Evolutionary conservation across 2,329 filamentous ascomycete species (phyloP), one percentile per base, ranked within the genome.

Genomic region (Epichloe typhina): DNA sequence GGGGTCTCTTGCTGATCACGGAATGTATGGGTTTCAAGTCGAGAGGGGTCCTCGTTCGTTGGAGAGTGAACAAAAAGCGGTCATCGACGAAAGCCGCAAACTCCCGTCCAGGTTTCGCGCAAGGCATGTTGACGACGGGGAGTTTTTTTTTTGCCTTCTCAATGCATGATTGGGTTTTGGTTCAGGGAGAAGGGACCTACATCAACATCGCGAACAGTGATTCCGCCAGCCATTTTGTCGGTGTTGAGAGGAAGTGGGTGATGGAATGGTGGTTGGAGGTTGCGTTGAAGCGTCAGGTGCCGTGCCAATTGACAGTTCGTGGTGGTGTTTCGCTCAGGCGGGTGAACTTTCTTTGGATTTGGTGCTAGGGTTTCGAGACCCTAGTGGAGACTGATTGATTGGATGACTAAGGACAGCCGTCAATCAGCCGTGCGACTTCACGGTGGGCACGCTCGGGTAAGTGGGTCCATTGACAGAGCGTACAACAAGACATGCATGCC

Each of bases 151-250:
- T 21, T 4, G 23, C 19, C 31, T 15, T 44, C 50, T 45, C 35
- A 26, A n/a, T 26, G 19, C 40, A 41, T 46, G 2, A 26, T 39
- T 42, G 42, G 19, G 17, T 31, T 31, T 48, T 35, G 35, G 50
- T 57, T 64, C 58, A 64, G 57, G 64, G 59, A 63, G 56, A 53
- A 81, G 63, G 56, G 53, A 81, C 81, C 74, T 82, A 86, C 83
- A 80, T 87, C 84, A 71, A 90, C 86, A 76, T 90, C 86, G 75
- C 86, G 85, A 74, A 91, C 86, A 65, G 76, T 80, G 71, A 88
- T 79, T 73, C 85, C 86, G 73, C 84, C 80, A 69, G 76, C 74
- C 86, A 90, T 90, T 71, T 77, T 88, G 75, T 75, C 77, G 77
- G 77, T 80, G 61, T 64, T 69, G 61, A 58, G 58, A 61, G 61